Base-by-base conservation (phyloP, 116 monocot species). In the Trichopus zeylanicus region DNA sequence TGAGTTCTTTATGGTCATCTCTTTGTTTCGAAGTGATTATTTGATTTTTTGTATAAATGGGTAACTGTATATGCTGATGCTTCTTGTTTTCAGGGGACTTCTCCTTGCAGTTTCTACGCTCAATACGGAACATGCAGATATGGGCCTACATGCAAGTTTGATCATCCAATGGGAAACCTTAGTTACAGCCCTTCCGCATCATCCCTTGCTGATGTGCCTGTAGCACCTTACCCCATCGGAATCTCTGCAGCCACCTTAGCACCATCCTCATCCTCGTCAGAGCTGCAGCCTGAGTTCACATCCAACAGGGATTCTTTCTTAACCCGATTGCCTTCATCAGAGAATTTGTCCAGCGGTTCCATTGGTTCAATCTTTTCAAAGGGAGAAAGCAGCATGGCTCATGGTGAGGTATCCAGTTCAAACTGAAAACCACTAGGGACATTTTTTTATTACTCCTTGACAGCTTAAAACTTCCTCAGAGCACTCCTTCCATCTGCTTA, bases 111-210 rank as follows among this genome's bases (percentile, higher is more conserved):
- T 30, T 91, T 75, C 68, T 91, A 83, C 73, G 60, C 63, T 6
- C 83, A 86, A 70, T 69, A 81, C 68, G 87, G 81, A 2, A 39
- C 70, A 19, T 87, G 87, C 75, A 87, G 78, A 47, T 87, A 73
- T 67, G 86, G 86, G 25, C 75, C 81, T 5, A 78, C 86, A 21
- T 87, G 86, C 84, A 92, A 92, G 62, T 92, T 78, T 57, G 83
- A 92, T 79, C 92, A 92, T 69, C 84, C 92, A 29, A 84, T 81
- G 65, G 75, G 72, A 53, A 58, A 56, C 26, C 57, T 79, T 28
- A 75, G 66, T 51, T 84, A 85, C 52, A 81, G 73, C 26, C 75
- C 81, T 33, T 75, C 84, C 20, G 80, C 82, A 47, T 89, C 84
- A 55, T 81, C 81, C 64, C 67, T 86, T 51, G 16, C 68, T 13